Conservation (phyloP, 2,329 filamentous ascomycete species). For the Ophiocordyceps camponoti-leonardi region DNA sequence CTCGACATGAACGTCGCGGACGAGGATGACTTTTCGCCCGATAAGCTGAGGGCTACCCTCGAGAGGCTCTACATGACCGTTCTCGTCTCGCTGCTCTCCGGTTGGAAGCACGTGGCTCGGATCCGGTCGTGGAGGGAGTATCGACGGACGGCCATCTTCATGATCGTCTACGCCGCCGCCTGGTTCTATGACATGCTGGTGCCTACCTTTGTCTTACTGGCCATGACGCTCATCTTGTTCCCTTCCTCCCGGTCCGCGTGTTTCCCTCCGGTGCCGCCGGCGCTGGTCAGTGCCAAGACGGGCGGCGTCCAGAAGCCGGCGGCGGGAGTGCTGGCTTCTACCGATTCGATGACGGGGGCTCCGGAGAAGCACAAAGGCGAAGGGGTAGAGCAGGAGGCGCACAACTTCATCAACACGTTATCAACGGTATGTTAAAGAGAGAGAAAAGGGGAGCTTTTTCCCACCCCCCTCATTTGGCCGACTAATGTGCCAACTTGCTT, state of each 20-base stretch:
- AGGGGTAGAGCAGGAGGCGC: constrained; percentile 68
- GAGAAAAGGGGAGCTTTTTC: background rate
- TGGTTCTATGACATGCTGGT: constrained; percentile 60
- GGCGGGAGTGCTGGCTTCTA: constrained; percentile 57
- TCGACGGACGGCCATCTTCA: constrained; percentile 47
- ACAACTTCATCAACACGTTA: constrained; percentile 61
- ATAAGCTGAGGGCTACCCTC: constrained; percentile 49
- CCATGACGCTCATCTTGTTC: constrained; percentile 50
- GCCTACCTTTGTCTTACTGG: constrained; percentile 37
- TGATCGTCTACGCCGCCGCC: constrained; percentile 37
- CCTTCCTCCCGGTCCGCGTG: constrained; percentile 43
- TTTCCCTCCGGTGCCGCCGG: constrained; percentile 64
- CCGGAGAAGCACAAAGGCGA: constrained; percentile 73
- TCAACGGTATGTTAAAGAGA: constrained; percentile 15
- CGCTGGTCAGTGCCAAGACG: constrained; percentile 50
- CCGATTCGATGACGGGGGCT: constrained; percentile 63
- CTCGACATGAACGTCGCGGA: constrained; percentile 69
- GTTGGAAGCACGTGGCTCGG: constrained; percentile 58
- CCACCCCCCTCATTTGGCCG: too few relatives aligned
- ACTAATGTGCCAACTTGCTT: too few relatives aligned
- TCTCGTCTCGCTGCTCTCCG: constrained; percentile 44
- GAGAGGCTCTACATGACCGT: constrained; percentile 74
- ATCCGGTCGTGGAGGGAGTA: constrained; percentile 67
- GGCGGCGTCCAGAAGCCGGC: constrained; percentile 65
- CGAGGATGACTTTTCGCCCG: constrained; percentile 70